Evolutionary conservation across 768 basidiomycete genomes (phyloP), one percentile per base, ranked within the genome.

Genomic region (Suillus tomentosus): DNA sequence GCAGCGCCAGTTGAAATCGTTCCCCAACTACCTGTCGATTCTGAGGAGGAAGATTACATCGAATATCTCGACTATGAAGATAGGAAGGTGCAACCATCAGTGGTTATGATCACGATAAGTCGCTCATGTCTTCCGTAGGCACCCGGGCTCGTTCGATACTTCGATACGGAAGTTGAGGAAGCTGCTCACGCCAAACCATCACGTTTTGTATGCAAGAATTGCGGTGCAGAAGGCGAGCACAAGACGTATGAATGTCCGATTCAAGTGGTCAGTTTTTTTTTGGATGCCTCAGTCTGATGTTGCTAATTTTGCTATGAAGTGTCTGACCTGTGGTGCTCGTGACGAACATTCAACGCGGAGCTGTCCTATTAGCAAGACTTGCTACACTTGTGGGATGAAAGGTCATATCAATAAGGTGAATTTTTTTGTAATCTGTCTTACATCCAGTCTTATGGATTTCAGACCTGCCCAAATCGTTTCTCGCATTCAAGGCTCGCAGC

Each of bases 321-420:
- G 92, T 72, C 73, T 90, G 63, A 92, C 89, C 31, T 94, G 92
- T 71, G 92, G 92, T 63, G 90, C 83, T 37, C 85, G 88, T 58
- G 85, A 94, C 69, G 92, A 94, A 65, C 92, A 94, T 74, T 79
- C 81, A 3, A 92, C 92, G 19, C 81, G 87, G 47, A 85, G 86
- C 59, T 94, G 92, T 75, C 91, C 92, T 3, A 89, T 92, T 65
- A 87, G 86, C 75, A 93, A 93, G 74, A 87, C 84, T 0, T 94
- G 92, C 70, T 94, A 86, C 69, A 83, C 80, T 3, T 94, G 92
- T 68, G 90, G 90, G 17, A 91, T 92, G 90, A 91, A 90, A 72
- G 92, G 92, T 2, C 92, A 93, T 70, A 84, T 92, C 62, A 90
- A 83, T 67, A 81, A 78, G 63, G 92, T 91, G 67, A 57, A 61